Evolutionary conservation across 805 yeast species (phyloP).

Genomic region (Nakazawaea wickerhamii): DNA sequence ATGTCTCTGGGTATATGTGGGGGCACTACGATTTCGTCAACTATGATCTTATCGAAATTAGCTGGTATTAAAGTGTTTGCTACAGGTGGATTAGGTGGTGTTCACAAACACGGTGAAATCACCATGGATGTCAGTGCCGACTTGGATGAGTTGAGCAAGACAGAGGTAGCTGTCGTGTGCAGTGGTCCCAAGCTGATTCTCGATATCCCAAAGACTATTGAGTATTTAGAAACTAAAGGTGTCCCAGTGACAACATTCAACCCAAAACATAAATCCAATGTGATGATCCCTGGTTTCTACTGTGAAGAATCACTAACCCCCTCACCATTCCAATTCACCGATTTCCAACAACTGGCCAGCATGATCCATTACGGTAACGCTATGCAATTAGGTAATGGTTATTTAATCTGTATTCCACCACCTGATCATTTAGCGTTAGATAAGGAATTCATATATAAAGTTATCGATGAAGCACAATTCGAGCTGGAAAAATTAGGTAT

Average conservation of each 20-base stretch:
- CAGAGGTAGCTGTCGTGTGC: conserved; percentile 87
- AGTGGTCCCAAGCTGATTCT: conserved; percentile 87
- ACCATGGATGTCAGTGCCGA: conserved; percentile 86
- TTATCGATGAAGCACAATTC: conserved; percentile 53
- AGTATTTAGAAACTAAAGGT: conserved; percentile 86
- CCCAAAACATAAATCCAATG: conserved; percentile 25
- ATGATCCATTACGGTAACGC: conserved; percentile 43
- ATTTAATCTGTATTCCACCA: conserved; percentile 78
- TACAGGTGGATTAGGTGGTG: conserved; percentile 93
- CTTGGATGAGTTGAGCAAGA: conserved; percentile 74
- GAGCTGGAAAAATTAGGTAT: conserved; percentile 52
- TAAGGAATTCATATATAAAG: conserved; percentile 41
- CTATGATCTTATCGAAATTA: conserved; percentile 71
- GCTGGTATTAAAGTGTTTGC: conserved; percentile 85
- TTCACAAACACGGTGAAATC: conserved; percentile 68
- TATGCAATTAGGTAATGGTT: conserved; percentile 60
- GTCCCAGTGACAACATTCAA: conserved; percentile 68
- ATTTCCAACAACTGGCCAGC: conserved; percentile 54
- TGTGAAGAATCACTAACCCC: conserved; percentile 66
- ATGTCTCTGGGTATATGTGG: conserved; percentile 64
- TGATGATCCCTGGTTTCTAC: conserved; percentile 76
- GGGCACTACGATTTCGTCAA: conserved; percentile 87
- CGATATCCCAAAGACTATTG: conserved; percentile 77
- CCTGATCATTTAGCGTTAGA: conserved; percentile 59
- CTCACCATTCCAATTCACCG: conserved; percentile 62